These are phyloP conservation scores for Monosporozyma yasuniensis DNA, from an alignment of 805 yeast genomes.

Conservation along the genomic window DNA sequence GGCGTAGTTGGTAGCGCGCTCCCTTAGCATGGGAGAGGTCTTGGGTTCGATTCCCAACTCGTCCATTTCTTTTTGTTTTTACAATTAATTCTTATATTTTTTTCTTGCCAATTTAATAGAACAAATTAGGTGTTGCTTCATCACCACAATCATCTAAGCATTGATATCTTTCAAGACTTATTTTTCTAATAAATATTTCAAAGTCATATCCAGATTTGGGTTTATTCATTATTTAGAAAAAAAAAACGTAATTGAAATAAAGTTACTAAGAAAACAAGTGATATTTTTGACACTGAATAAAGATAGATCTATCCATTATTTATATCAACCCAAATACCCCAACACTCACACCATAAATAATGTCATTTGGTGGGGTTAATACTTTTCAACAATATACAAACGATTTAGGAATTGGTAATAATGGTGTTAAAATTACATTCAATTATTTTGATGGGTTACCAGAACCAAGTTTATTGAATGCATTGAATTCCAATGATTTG, in stretches of 20 bases:
- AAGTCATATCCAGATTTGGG: too few relatives aligned
- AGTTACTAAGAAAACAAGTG: not conserved
- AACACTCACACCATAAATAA: slow-evolving; percentile 3
- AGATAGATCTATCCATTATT: not conserved
- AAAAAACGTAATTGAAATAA: not conserved
- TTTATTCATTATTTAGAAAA: too few relatives aligned
- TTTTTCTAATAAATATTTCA: not conserved
- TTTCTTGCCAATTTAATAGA: not conserved
- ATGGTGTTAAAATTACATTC: slow-evolving; percentile 49
- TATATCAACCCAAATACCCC: not conserved
- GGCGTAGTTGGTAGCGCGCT: slow-evolving; percentile 80
- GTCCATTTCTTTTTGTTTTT: slow-evolving; percentile 36
- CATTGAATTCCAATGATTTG: slow-evolving; percentile 36
- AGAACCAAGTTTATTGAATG: slow-evolving; percentile 44
- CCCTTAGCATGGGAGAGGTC: slow-evolving; percentile 76
- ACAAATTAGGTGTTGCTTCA: not conserved
- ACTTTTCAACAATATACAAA: slow-evolving; percentile 20
- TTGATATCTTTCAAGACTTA: not conserved
- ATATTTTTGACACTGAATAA: not conserved
- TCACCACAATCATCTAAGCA: not conserved
- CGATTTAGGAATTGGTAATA: slow-evolving; percentile 33
- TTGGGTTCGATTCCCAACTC: slow-evolving; percentile 74
- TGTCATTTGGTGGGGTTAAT: slow-evolving; percentile 26
- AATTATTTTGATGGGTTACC: slow-evolving; percentile 75
- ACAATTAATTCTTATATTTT: not conserved